phyloP scores from a whole-genome alignment of 179 eudicot species.

The Silene coronaria region DNA sequence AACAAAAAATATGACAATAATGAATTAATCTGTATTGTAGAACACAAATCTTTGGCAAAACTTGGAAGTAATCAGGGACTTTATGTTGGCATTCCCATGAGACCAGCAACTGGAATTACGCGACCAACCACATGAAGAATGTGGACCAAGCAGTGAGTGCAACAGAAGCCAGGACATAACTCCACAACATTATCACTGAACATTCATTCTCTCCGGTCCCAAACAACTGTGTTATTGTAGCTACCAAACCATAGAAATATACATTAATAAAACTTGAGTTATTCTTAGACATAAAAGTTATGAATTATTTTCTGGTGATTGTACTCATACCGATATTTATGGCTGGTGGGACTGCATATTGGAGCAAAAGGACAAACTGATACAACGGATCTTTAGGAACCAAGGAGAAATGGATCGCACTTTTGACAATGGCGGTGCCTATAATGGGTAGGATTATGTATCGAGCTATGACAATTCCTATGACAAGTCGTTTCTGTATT shows the following conservation, averaged over 20 bases:
- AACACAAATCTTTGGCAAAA: not conserved
- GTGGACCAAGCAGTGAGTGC: slow-evolving; percentile 69
- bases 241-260: slow-evolving; percentile 26
- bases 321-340: slow-evolving; percentile 55
- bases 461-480: slow-evolving; percentile 48
- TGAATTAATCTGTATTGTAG: too few species aligned
- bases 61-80: not conserved
- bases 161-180: slow-evolving; percentile 57
- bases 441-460: slow-evolving; percentile 50
- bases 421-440: slow-evolving; percentile 50
- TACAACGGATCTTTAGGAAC: slow-evolving; percentile 53
- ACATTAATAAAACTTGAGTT: not conserved
- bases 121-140: slow-evolving; percentile 64
- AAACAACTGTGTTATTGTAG: slow-evolving; percentile 70
- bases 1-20: too few species aligned
- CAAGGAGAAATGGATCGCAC: slow-evolving; percentile 42
- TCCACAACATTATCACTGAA: slow-evolving; percentile 75
- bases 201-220: slow-evolving; percentile 73
- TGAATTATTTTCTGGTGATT: not conserved
- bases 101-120: slow-evolving; percentile 16
- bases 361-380: slow-evolving; percentile 67
- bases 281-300: not conserved
- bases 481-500: slow-evolving; percentile 36
- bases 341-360: slow-evolving; percentile 76
- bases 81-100: not conserved